Base-by-base conservation (phyloP, 2,329 filamentous ascomycete species). In the Sporothrix globosa region DNA sequence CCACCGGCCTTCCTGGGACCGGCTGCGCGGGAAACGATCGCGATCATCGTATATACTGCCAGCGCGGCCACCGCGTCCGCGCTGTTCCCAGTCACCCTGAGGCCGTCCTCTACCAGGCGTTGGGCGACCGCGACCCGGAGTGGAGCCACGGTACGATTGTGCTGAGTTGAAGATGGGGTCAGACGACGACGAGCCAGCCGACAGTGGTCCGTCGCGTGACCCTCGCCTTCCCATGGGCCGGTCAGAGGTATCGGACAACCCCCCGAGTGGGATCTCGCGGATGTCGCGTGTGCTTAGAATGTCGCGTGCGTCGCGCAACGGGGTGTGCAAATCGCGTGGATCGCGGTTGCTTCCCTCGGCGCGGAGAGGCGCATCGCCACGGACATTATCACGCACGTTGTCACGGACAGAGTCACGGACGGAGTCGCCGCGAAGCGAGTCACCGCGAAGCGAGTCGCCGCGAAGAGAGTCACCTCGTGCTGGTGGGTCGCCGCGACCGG, bases 181-280 rank as follows among this genome's bases (percentile, higher is more conserved):
- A 0, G 91, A 91, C 27, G 88, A 88, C 11, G 88, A 88, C 3
- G 91, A 92, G 4, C 89, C 89, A 21, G 89, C 90, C 1, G 90
- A 91, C 27, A 88, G 85, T 13, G 91, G 90, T 0, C 91, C 91
- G 75, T 94, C 91, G 75, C 91, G 85, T 10, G 91, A 92, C 19
- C 86, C 88, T 61, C 91, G 84, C 69, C 91, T 7, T 44, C 41
- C 41, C 41, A 44, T 84, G 21, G 88, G 87, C 71, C 91, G 85
- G 71, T 90, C 88, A 9, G 60, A 24, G 1, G 88, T 84, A 73
- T 93, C 91, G 7, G 63, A 9, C 10, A 91, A 81, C 61, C 88
- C 88, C 48, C 88, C 88, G 44, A 89, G 82, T 0, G 88, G 89
- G 1, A 81, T 79, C 50, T 91, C 88, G 75, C 90, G 85, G 72